Evolutionary conservation across 805 yeast genomes (phyloP).

Genomic region (Peterozyma toletana): DNA sequence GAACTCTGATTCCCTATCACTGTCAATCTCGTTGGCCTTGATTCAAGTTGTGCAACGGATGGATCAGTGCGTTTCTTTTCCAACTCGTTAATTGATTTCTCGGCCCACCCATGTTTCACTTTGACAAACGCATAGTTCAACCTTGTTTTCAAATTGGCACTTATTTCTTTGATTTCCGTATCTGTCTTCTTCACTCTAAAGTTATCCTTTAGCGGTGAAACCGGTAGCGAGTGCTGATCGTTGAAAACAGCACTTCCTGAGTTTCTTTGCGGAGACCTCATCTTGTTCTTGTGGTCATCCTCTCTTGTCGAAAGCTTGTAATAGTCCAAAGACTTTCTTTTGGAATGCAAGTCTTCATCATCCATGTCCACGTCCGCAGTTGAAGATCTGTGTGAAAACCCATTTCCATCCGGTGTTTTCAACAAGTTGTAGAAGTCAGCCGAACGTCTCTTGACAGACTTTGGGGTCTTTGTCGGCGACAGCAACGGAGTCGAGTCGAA

Average conservation of each 20-base stretch:
- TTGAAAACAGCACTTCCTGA: constrained; percentile 21
- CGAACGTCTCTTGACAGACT: constrained; percentile 21
- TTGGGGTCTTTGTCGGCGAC: constrained; percentile 24
- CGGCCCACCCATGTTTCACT: constrained; percentile 23
- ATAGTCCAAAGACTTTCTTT: constrained; percentile 24
- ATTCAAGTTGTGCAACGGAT: background rate
- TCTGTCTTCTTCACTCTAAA: constrained; percentile 22
- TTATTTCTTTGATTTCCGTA: constrained; percentile 25
- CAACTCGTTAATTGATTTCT: constrained; percentile 5
- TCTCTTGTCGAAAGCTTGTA: constrained; percentile 17
- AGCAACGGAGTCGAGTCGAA: constrained; percentile 24
- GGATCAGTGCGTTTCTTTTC: constrained; percentile 2
- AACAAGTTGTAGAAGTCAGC: constrained; percentile 26
- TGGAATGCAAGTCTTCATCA: constrained; percentile 12
- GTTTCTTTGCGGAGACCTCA: constrained; percentile 6
- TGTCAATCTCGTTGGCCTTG: too few species aligned
- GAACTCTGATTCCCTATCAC: too few species aligned
- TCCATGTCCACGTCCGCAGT: background rate
- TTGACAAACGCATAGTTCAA: constrained; percentile 27
- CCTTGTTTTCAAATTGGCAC: constrained; percentile 26
- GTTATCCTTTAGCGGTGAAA: constrained; percentile 19
- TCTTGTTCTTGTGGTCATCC: constrained; percentile 4
- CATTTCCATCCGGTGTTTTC: constrained; percentile 23
- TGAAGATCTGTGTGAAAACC: background rate
- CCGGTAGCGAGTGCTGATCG: constrained; percentile 10